Conservation (phyloP, 148 eudicot genomes). For the Euryodendron excelsum region DNA sequence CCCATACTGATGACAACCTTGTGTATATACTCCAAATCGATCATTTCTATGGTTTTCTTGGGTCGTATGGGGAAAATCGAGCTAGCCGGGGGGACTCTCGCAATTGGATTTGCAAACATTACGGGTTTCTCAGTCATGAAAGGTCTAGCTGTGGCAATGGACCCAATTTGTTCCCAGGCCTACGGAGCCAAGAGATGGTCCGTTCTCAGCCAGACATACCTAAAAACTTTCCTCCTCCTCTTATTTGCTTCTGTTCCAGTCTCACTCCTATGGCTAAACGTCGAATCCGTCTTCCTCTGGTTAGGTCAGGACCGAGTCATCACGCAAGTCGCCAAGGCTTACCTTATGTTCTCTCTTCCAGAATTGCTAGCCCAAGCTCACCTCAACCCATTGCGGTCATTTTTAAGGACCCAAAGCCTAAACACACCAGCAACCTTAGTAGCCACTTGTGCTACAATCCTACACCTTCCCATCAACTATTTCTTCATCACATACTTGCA, state of each 20-base stretch:
- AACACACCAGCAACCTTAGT: constrained; percentile 54
- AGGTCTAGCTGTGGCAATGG: constrained; percentile 90
- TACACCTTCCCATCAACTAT: constrained; percentile 69
- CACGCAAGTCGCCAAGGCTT: constrained; percentile 53
- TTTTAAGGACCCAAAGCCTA: constrained; percentile 62
- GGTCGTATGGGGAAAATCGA: constrained; percentile 68
- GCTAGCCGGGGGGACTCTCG: constrained; percentile 87
- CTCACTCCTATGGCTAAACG: constrained; percentile 70
- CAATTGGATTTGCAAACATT: constrained; percentile 78
- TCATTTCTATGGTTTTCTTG: constrained; percentile 70
- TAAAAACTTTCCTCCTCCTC: constrained; percentile 63
- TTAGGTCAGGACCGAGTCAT: constrained; percentile 72
- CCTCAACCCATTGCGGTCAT: constrained; percentile 59
- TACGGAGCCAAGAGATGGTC: constrained; percentile 72
- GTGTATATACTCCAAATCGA: constrained; percentile 58
- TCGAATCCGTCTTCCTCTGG: constrained; percentile 51
- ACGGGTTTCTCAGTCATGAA: constrained; percentile 85
- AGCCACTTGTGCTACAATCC: constrained; percentile 41
- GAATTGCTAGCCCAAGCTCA: constrained; percentile 68
- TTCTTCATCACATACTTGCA: constrained; percentile 49
- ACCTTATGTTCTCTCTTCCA: constrained; percentile 61
- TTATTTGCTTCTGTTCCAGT: constrained; percentile 50
- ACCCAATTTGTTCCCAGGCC: constrained; percentile 89
- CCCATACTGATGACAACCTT: constrained; percentile 62
- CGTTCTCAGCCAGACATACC: constrained; percentile 62